A percentile compares a stretch with the other conserved stretches of the same genome.
Evolutionary conservation across 2,329 filamentous ascomycete species (phyloP).

Genomic region (Truncatella angustata): DNA sequence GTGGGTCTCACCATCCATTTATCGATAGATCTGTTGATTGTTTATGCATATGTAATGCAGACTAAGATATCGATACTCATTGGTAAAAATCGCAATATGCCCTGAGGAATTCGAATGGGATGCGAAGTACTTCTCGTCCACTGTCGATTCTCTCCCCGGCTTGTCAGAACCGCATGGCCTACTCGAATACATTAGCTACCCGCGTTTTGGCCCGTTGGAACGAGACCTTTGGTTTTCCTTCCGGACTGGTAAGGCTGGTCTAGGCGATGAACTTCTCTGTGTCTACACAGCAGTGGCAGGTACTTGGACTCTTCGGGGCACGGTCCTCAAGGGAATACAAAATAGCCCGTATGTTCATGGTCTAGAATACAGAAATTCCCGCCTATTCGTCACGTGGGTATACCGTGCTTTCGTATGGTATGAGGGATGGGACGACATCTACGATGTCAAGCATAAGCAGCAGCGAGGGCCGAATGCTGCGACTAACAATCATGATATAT

Average conservation of each 20-base stretch:
- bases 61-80: conserved; percentile 37
- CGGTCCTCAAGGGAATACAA: conserved; percentile 48
- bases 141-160: conserved; percentile 34
- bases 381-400: conserved; percentile 47
- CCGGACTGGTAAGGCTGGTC: conserved; percentile 48
- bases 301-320: conserved; percentile 36
- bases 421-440: conserved; percentile 38
- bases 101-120: conserved; percentile 31
- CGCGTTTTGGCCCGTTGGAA: conserved; percentile 41
- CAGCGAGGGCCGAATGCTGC: conserved; percentile 41
- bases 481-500: conserved; percentile 49
- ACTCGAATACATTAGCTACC: conserved; percentile 44
- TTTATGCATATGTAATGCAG: conserved; percentile 13
- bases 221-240: conserved; percentile 43
- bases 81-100: conserved; percentile 26
- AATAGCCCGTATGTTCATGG: conserved; percentile 54
- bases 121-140: conserved; percentile 34
- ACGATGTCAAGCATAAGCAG: conserved; percentile 38
- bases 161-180: conserved; percentile 25
- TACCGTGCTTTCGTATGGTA: conserved; percentile 47
- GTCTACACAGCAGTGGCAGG: conserved; percentile 36
- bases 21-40: neutral
- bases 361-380: conserved; percentile 32
- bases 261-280: conserved; percentile 48
- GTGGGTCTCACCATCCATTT: too few relatives aligned